Conservation (phyloP, 106 monocot species). For the Dioscorea dumetorum region DNA sequence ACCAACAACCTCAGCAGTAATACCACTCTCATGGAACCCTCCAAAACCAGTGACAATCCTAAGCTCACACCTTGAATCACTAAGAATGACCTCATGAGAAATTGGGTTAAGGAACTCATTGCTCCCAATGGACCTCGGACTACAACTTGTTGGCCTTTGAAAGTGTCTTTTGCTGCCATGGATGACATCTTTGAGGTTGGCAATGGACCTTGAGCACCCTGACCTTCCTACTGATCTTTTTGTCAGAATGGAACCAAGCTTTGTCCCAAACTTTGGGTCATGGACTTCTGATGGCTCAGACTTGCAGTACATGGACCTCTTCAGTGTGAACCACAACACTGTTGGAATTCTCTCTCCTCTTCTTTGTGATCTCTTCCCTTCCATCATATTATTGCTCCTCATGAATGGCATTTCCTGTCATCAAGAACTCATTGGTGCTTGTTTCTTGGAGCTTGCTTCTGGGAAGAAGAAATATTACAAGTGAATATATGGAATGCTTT, state of each 20-base stretch:
- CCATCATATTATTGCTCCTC: too few species aligned
- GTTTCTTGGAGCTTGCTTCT: too few species aligned
- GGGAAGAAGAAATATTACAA: too few species aligned
- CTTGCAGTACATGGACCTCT: constrained; percentile 24
- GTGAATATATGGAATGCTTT: too few species aligned
- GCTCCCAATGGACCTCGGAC: constrained; percentile 75
- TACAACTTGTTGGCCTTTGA: constrained; percentile 55
- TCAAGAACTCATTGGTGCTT: too few species aligned
- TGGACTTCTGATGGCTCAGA: constrained; percentile 24
- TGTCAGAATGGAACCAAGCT: constrained; percentile 29
- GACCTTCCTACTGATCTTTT: constrained; percentile 38
- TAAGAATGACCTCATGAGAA: constrained; percentile 63
- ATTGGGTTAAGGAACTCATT: constrained; percentile 83
- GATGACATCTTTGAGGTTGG: constrained; percentile 80
- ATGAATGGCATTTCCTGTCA: too few species aligned
- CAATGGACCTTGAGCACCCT: constrained; percentile 79
- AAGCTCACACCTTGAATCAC: constrained; percentile 65
- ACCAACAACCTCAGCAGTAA: constrained; percentile 30
- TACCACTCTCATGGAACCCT: constrained; percentile 6
- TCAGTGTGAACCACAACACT: constrained; percentile 9
- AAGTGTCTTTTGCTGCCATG: constrained; percentile 80
- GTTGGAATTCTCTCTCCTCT: neutral
- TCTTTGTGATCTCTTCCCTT: neutral
- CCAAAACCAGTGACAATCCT: constrained; percentile 47
- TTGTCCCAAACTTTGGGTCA: constrained; percentile 15